Conservation (phyloP, 2,329 filamentous ascomycete genomes). For the Claviceps monticola region DNA sequence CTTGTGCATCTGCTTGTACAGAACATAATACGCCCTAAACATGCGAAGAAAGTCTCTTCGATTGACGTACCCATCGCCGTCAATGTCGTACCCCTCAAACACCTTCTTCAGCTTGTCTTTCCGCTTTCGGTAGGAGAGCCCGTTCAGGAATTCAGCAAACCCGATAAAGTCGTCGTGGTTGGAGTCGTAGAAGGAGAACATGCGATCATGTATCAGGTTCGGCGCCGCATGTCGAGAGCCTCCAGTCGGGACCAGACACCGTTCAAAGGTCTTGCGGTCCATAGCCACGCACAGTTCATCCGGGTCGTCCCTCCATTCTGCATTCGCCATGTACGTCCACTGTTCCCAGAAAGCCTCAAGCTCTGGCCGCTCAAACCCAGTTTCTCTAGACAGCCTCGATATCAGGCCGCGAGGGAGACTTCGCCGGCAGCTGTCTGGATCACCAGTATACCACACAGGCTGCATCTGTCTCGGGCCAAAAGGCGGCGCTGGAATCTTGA, state of each 20-base stretch:
- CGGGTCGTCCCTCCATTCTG: conserved; percentile 70
- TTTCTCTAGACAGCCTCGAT: conserved; percentile 54
- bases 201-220: conserved; percentile 87
- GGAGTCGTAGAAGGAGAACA: conserved; percentile 93
- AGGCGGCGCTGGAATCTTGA: conserved; percentile 76
- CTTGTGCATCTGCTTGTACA: conserved; percentile 78
- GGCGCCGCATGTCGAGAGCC: conserved; percentile 64
- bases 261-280: conserved; percentile 84
- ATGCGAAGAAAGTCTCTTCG: conserved; percentile 81
- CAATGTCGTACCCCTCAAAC: conserved; percentile 83
- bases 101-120: conserved; percentile 59
- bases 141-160: conserved; percentile 82
- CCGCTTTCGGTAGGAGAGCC: conserved; percentile 55
- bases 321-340: conserved; percentile 85
- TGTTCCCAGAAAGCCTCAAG: conserved; percentile 93
- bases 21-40: conserved; percentile 81
- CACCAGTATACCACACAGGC: conserved; percentile 77
- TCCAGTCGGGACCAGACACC: conserved; percentile 75
- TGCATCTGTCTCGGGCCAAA: conserved; percentile 70
- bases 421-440: conserved; percentile 57
- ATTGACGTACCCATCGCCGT: conserved; percentile 73
- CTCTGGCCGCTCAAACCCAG: conserved; percentile 71
- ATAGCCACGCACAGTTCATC: conserved; percentile 68
- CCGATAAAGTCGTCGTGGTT: conserved; percentile 81
- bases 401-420: conserved; percentile 55